Conservation (phyloP, 192 early-diverging fungal genomes). For the Coemansia furcata region DNA sequence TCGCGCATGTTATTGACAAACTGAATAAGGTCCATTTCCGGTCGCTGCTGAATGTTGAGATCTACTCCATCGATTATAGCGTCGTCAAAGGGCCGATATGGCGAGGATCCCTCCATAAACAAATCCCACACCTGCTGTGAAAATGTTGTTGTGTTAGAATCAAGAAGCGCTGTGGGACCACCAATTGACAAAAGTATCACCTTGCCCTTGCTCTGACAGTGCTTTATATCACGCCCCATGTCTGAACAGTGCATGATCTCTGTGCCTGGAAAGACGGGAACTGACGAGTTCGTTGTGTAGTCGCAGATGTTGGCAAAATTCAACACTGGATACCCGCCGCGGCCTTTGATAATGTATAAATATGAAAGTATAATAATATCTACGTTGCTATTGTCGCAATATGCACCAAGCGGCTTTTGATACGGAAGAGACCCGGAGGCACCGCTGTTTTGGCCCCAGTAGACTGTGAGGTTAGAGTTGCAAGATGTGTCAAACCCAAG, state of each 20-base stretch:
- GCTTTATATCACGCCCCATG: constrained; percentile 61
- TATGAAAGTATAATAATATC: no score
- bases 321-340: no score
- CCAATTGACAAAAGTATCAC: constrained; percentile 63
- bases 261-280: constrained; percentile 50
- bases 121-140: constrained; percentile 60
- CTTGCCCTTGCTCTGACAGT: constrained; percentile 67
- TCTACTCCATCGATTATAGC: constrained; percentile 65
- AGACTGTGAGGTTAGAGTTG: no score
- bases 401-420: no score
- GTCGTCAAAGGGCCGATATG: constrained; percentile 58
- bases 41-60: constrained; percentile 58
- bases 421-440: no score
- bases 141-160: constrained; percentile 44
- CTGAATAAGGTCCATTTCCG: constrained; percentile 42
- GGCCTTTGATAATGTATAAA: no score
- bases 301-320: constrained; percentile 66
- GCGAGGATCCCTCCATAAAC: constrained; percentile 60
- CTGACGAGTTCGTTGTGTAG: constrained; percentile 5
- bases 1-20: constrained; percentile 55
- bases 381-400: no score
- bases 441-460: no score
- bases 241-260: constrained; percentile 57
- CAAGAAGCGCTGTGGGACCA: constrained; percentile 58
- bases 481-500: no score